Evolutionary conservation across 257 asterid species (phyloP), one percentile per base, ranked within the genome.

Genomic region (Misopates orontium): DNA sequence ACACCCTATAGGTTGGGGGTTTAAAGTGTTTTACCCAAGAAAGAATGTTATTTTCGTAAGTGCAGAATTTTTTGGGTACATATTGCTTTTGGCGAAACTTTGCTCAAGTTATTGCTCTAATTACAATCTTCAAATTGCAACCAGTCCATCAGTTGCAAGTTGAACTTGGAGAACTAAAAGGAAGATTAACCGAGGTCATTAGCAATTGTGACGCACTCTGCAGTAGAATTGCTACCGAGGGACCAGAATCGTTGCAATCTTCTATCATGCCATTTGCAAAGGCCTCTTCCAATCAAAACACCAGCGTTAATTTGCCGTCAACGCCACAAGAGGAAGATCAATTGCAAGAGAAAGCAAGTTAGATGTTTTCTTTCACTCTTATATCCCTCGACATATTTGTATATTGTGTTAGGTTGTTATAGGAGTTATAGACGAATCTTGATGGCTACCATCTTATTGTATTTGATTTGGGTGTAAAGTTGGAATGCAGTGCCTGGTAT

Each of bases 131-230:
- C 62, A 45, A 76, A 68, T 58, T 76, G 64, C 42, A 51, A 56
- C 53, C 86, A 94, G 99, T 94, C 39, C 83, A 86, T 70, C 73
- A 82, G 5, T 79, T 94, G 86, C 96, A 94, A 79, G 96, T 90
- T 72, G 97, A 94, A 69, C 95, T 94, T 11, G 98, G 99, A 63
- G 95, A 81, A 72, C 76, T 94, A 49, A 94, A 90, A 71, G 99
- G 99, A 54, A 88, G 97, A 66, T 70, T 94, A 77, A 90, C 99
- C 1, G 96, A 94, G 79, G 95, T 88, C 42, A 85, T 88, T 45
- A 90, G 93, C 78, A 90, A 94, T 54, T 94, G 96, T 50, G 99
- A 94, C 73, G 89, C 96, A 48, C 64, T 94, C 63, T 90, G 99
- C 84, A 84, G 85, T 82, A 84, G 99, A 75, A 90, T 90, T 56